A percentile compares a stretch with the other conserved stretches of the same genome.
Conservation (phyloP, 1,139 yeast genomes). For the Suhomyces yuchorum region DNA sequence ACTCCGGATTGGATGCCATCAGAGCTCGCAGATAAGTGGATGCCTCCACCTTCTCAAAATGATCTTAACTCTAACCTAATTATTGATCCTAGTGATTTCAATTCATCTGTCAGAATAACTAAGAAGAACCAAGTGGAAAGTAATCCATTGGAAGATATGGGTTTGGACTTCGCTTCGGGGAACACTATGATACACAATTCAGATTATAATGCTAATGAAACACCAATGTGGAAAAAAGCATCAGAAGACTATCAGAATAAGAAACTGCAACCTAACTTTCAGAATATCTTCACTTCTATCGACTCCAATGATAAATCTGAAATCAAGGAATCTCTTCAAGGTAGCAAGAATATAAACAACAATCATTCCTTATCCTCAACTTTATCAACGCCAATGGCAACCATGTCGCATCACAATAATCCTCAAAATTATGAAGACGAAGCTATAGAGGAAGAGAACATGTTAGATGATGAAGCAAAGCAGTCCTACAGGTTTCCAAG, state of each 20-base stretch:
- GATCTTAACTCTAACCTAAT: conserved; percentile 4
- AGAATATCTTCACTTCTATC: conserved; percentile 33
- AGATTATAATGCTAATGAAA: conserved; percentile 22
- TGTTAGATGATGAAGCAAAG: conserved; percentile 21
- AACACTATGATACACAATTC: conserved; percentile 44
- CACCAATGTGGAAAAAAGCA: conserved; percentile 45
- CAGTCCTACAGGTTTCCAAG: conserved; percentile 21
- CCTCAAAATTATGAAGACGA: conserved; percentile 23
- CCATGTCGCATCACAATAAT: conserved; percentile 19
- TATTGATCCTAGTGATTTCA: conserved; percentile 22
- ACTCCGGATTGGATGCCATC: conserved; percentile 53
- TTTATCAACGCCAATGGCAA: conserved; percentile 37
- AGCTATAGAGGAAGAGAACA: conserved; percentile 24
- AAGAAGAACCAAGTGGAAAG: conserved; percentile 10
- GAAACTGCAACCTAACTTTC: conserved; percentile 34
- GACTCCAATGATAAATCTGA: conserved; percentile 18
- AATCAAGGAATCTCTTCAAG: conserved; percentile 7
- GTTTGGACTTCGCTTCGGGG: conserved; percentile 28
- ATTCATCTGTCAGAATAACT: conserved; percentile 36
- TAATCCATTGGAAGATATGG: conserved; percentile 16
- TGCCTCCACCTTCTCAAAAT: conserved; percentile 13
- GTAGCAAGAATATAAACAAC: conserved; percentile 4
- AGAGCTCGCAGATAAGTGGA: conserved; percentile 43
- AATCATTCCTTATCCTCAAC: conserved; percentile 39
- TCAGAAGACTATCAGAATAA: conserved; percentile 32